Evolutionary conservation across 148 eudicot species (phyloP).

Genomic region (Spergularia bocconei): DNA sequence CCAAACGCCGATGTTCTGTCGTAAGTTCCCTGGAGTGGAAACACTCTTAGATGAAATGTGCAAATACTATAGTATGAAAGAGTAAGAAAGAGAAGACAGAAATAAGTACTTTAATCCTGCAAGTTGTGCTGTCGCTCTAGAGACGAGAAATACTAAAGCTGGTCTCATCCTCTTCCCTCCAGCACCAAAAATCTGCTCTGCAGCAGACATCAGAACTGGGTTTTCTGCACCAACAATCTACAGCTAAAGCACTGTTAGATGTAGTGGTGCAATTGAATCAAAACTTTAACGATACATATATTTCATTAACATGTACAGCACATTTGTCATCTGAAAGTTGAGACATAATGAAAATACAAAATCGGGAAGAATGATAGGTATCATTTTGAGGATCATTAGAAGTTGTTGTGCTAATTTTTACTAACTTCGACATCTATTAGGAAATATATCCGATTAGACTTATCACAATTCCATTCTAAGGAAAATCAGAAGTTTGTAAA

Average conservation of each 20-base stretch:
- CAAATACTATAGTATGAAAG: background rate
- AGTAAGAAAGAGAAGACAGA: slow-evolving; percentile 7
- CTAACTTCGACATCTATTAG: too few species aligned
- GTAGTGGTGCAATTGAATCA: background rate
- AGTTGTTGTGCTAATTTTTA: background rate
- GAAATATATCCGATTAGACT: too few species aligned
- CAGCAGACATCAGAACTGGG: slow-evolving; percentile 87
- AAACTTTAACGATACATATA: background rate
- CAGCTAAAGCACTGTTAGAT: slow-evolving; percentile 34
- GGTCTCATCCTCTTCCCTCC: slow-evolving; percentile 99
- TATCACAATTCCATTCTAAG: too few species aligned
- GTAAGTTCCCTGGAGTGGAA: slow-evolving; percentile 70
- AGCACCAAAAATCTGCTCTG: slow-evolving; percentile 94
- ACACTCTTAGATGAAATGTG: slow-evolving; percentile 17
- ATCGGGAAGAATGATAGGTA: background rate
- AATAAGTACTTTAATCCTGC: slow-evolving; percentile 64
- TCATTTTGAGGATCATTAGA: background rate
- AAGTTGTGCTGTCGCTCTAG: slow-evolving; percentile 79
- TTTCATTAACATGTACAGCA: background rate
- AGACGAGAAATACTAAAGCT: slow-evolving; percentile 81
- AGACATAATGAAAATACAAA: background rate
- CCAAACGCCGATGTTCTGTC: slow-evolving; percentile 72
- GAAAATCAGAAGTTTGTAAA: too few species aligned
- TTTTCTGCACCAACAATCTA: slow-evolving; percentile 98
- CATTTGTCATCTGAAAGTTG: background rate